Evolutionary conservation across 768 basidiomycete genomes (phyloP).

Genomic region (Panaeolus cyanescens): DNA sequence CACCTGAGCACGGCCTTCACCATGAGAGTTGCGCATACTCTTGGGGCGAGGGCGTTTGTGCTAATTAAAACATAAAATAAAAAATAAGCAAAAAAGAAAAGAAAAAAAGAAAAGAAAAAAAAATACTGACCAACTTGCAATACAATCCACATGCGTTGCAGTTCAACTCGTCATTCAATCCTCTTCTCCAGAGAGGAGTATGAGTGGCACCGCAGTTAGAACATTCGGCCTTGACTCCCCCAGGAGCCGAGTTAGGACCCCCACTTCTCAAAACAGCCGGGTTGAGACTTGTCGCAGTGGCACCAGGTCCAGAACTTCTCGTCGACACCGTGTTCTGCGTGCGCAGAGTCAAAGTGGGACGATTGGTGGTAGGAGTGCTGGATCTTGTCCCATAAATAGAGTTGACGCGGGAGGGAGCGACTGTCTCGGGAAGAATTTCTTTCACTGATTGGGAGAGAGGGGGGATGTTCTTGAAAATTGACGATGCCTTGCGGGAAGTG

Average conservation of each 20-base stretch:
- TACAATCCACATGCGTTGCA: constrained; percentile 90
- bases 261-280: constrained; percentile 41
- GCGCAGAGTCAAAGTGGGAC: constrained; percentile 64
- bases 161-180: constrained; percentile 85
- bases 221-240: constrained; percentile 78
- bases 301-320: constrained; percentile 62
- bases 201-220: constrained; percentile 89
- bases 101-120: constrained; percentile 5
- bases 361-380: constrained; percentile 40
- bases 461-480: constrained; percentile 28
- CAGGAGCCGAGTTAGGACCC: constrained; percentile 45
- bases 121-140: constrained; percentile 71
- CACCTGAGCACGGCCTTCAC: constrained; percentile 67
- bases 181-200: constrained; percentile 85
- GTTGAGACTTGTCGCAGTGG: constrained; percentile 62
- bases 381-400: constrained; percentile 53
- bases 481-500: constrained; percentile 28
- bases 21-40: constrained; percentile 79
- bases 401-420: constrained; percentile 60
- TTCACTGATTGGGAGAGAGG: constrained; percentile 44
- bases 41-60: constrained; percentile 90
- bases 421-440: constrained; percentile 49
- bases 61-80: constrained; percentile 41
- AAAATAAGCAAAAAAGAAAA: constrained; percentile 10
- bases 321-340: constrained; percentile 50